Evolutionary conservation across 2,329 filamentous ascomycete genomes (phyloP).

Genomic region (Fusarium sp.): DNA sequence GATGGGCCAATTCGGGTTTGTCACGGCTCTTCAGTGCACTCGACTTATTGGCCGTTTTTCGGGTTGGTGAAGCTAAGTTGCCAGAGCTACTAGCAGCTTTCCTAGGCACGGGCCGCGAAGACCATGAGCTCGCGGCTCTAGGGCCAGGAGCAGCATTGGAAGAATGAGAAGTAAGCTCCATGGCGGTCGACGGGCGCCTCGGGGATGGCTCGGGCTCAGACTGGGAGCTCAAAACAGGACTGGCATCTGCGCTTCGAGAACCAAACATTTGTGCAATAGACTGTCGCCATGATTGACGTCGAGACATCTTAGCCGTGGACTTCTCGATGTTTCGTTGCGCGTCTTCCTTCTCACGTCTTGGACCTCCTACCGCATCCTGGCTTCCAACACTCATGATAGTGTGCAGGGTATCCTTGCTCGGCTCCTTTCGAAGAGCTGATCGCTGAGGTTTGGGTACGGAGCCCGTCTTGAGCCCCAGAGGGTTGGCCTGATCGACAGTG

Average conservation of each 20-base stretch:
- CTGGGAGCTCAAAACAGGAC: constrained; percentile 9
- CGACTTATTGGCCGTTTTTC: constrained; percentile 6
- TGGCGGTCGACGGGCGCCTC: constrained; percentile 26
- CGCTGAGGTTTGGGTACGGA: constrained; percentile 54
- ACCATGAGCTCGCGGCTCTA: constrained; percentile 6
- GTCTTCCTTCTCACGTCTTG: constrained; percentile 20
- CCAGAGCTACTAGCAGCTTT: constrained; percentile 18
- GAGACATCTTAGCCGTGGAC: constrained; percentile 18
- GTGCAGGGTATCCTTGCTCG: constrained; percentile 63
- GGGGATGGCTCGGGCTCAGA: constrained; percentile 7
- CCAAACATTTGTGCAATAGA: constrained; percentile 38
- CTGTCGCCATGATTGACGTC: constrained; percentile 37
- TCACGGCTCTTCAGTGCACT: constrained; percentile 13
- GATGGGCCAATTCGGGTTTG: constrained; percentile 33
- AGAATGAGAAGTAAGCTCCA: constrained; percentile 10
- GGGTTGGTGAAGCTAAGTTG: constrained; percentile 16
- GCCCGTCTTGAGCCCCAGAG: constrained; percentile 25
- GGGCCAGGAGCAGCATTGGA: constrained; percentile 1
- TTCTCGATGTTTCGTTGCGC: neutral
- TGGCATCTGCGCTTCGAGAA: constrained; percentile 28
- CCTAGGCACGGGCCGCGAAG: constrained; percentile 5
- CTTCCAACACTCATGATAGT: constrained; percentile 66
- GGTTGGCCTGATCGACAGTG: constrained; percentile 41
- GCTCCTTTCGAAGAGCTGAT: constrained; percentile 55
- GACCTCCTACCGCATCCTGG: constrained; percentile 50